These are phyloP conservation scores for Hypomyces rosellus DNA, from an alignment of 2,329 filamentous ascomycete species.

Conservation along the genomic window DNA sequence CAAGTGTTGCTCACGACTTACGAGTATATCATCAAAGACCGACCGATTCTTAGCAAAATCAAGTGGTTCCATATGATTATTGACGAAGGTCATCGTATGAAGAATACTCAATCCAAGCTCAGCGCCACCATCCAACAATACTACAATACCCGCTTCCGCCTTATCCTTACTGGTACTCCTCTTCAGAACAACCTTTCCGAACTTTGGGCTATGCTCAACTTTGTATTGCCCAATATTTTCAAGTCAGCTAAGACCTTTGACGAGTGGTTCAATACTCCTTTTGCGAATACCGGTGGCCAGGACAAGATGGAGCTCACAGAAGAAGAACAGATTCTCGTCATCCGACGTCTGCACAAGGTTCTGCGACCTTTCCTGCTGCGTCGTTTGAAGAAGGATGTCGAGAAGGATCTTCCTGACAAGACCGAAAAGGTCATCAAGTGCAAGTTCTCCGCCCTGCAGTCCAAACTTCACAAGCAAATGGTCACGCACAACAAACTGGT, in stretches of 20 bases:
- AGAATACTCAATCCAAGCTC: constrained; percentile 94
- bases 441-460: constrained; percentile 91
- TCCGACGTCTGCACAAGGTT: constrained; percentile 97
- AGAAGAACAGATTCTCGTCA: constrained; percentile 99
- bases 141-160: constrained; percentile 88
- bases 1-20: constrained; percentile 96
- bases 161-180: constrained; percentile 95
- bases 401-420: constrained; percentile 98
- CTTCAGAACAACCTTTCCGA: constrained; percentile 96
- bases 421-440: constrained; percentile 99
- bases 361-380: constrained; percentile 92
- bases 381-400: constrained; percentile 98
- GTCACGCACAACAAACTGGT: constrained; percentile 91
- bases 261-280: constrained; percentile 99
- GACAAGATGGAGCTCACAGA: constrained; percentile 98
- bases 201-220: constrained; percentile 97
- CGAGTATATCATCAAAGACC: constrained; percentile 99
- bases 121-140: constrained; percentile 92
- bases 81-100: constrained; percentile 99
- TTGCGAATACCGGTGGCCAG: constrained; percentile 94
- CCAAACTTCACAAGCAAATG: constrained; percentile 95
- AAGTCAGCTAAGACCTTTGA: constrained; percentile 98
- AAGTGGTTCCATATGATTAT: constrained; percentile 99
- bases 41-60: constrained; percentile 91
- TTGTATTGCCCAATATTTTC: constrained; percentile 96